Base-by-base conservation (phyloP, 1,139 yeast genomes). In the Lodderomyces elongisporus region DNA sequence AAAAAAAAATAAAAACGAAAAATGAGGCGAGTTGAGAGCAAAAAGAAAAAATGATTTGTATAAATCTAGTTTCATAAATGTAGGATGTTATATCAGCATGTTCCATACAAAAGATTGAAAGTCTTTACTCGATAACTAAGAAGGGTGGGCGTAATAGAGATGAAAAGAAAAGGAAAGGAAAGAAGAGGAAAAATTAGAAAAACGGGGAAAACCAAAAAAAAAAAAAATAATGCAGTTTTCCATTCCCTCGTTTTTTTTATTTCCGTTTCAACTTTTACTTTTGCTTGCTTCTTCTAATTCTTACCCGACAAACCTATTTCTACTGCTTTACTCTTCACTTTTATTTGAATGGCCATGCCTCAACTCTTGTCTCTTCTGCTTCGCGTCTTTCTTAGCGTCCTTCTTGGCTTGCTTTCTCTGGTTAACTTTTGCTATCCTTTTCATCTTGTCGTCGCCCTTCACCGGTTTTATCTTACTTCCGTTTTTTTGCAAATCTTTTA, bases 401-500 rank as follows among this genome's bases (percentile, higher is more conserved):
- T 34, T 33, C 18, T 29, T 31, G 14, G 17, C 15, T 12, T 31
- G 28, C 15, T 31, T 31, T n/a, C 15, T 14, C 18, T 31, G 28
- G 17, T 31, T 31, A 5, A 25, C n/a, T 18, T 31, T 31, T 15
- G 17, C 18, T 12, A 31, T 33, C 29, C 41, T 42, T 10, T 26
- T 32, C 14, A 33, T 28, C 25, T 36, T 37, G 16, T 44, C 41
- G 27, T 37, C 46, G n/a, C n/a, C n/a, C 34, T 41, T 40, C 28
- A 37, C 38, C 16, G 38, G 37, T 38, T 47, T 43, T 29, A 44
- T 47, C 40, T 43, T 48, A 32, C 40, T 40, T 4, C 36, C 31
- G 24, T 44, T 45, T 25, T 40, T 44, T 40, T 68, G 72, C 47
- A 88, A 63, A 35, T 75, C 79, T 31, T 79, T 78, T 37, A 89